These are phyloP conservation scores for Triglochin maritima DNA, from an alignment of 106 monocot species.

Conservation along the genomic window DNA sequence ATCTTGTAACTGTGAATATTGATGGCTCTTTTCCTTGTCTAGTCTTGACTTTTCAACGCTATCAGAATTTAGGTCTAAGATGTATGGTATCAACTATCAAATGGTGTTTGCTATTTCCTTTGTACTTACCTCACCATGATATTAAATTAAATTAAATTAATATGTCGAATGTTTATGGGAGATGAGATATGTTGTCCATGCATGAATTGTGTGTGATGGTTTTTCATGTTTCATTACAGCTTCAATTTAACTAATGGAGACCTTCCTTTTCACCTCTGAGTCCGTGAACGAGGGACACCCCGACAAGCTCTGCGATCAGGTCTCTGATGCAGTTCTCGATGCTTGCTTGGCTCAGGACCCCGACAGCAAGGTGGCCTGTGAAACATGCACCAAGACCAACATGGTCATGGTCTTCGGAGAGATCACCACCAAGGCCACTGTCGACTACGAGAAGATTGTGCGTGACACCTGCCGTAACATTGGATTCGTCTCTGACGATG, in stretches of 20 bases:
- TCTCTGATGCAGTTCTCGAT: constrained; percentile 23
- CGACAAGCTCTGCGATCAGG: constrained; percentile 28
- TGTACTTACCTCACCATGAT: too few relatives aligned
- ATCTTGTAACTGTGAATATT: too few relatives aligned
- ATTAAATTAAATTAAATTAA: too few relatives aligned
- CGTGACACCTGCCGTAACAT: constrained; percentile 21
- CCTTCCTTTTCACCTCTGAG: constrained; percentile 26
- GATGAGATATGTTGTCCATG: too few relatives aligned
- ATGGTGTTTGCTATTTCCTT: too few relatives aligned
- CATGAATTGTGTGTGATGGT: too few relatives aligned
- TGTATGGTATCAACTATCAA: too few relatives aligned
- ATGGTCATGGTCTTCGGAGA: constrained; percentile 29
- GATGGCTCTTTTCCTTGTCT: too few relatives aligned
- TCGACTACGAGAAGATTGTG: constrained; percentile 25
- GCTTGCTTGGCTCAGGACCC: constrained; percentile 25
- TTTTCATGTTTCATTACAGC: neutral
- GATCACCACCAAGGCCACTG: constrained; percentile 24
- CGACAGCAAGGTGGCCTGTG: constrained; percentile 27
- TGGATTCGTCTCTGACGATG: constrained; percentile 21
- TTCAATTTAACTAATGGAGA: constrained; percentile 5
- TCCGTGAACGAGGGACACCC: constrained; percentile 30
- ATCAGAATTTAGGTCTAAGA: too few relatives aligned
- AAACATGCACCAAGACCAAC: constrained; percentile 29
- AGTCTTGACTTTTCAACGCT: too few relatives aligned
- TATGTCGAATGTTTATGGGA: too few relatives aligned